phyloP scores from a whole-genome alignment of 2,329 filamentous ascomycete genomes.

The Hansfordia pulvinata region DNA sequence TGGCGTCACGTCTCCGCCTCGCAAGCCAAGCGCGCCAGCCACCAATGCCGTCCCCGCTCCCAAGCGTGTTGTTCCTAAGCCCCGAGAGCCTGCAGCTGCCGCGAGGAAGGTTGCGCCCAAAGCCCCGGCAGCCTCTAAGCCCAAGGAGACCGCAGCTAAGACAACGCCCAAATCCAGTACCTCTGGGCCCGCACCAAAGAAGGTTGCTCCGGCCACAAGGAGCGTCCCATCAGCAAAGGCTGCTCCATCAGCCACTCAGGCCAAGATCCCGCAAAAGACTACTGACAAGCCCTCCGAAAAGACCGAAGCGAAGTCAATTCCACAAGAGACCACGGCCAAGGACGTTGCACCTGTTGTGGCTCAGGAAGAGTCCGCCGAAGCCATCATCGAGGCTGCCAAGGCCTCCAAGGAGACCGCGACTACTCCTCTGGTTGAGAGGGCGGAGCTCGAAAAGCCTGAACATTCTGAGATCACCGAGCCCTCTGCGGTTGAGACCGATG shows the following conservation, averaged over 20 bases:
- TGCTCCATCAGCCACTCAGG: no score
- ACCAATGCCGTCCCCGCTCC: conserved; percentile 5
- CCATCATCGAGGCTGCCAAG: conserved; percentile 4
- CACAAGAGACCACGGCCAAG: conserved; percentile 11
- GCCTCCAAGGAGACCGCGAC: conserved; percentile 3
- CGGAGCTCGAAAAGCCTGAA: conserved; percentile 4
- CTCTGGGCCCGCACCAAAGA: no score
- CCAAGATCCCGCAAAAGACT: background rate
- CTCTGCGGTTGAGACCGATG: no score
- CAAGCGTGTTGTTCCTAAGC: no score
- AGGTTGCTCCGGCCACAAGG: no score
- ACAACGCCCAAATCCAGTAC: conserved; percentile 2
- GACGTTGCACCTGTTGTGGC: conserved; percentile 11
- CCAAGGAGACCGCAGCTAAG: conserved; percentile 4
- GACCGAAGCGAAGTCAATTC: conserved; percentile 5
- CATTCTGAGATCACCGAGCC: conserved; percentile 4
- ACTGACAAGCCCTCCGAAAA: conserved; percentile 8
- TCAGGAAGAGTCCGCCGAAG: conserved; percentile 5
- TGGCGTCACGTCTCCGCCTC: conserved; percentile 33
- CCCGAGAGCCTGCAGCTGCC: conserved; percentile 7
- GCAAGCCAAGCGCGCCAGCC: conserved; percentile 16
- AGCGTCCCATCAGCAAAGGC: no score
- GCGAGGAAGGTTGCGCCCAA: conserved; percentile 13
- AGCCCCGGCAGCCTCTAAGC: conserved; percentile 10
- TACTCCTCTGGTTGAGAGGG: conserved; percentile 7